These are phyloP conservation scores for Strobilomyces confusus DNA, from an alignment of 768 basidiomycete species.

Conservation along the genomic window DNA sequence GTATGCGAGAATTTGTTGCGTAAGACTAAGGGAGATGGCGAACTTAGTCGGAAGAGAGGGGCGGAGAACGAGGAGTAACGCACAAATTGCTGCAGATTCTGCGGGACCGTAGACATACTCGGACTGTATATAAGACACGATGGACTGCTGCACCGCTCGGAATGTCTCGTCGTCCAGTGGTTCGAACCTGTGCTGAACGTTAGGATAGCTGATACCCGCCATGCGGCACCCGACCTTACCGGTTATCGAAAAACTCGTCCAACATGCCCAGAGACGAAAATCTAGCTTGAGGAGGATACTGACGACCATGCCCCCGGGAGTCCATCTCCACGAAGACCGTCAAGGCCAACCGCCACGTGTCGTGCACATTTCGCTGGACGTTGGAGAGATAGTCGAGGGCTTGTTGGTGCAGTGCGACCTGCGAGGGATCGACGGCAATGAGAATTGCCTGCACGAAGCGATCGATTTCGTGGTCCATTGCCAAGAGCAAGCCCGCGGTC, in stretches of 20 bases:
- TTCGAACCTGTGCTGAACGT: slow-evolving; percentile 45
- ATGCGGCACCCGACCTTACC: slow-evolving; percentile 43
- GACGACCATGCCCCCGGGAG: slow-evolving; percentile 52
- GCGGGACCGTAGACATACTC: slow-evolving; percentile 86
- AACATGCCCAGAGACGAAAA: slow-evolving; percentile 79
- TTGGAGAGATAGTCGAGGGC: slow-evolving; percentile 79
- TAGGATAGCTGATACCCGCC: slow-evolving; percentile 2
- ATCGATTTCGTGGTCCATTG: slow-evolving; percentile 74
- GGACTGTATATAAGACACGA: slow-evolving; percentile 78
- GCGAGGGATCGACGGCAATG: slow-evolving; percentile 80
- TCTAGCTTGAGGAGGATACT: slow-evolving; percentile 67
- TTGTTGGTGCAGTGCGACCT: slow-evolving; percentile 71
- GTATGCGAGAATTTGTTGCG: slow-evolving; percentile 96
- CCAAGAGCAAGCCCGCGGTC: slow-evolving; percentile 12
- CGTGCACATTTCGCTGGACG: slow-evolving; percentile 70
- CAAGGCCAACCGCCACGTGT: slow-evolving; percentile 79
- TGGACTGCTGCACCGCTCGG: slow-evolving; percentile 66
- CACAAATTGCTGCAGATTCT: slow-evolving; percentile 78
- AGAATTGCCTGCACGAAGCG: slow-evolving; percentile 80
- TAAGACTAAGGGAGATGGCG: slow-evolving; percentile 50
- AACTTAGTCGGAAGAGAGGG: slow-evolving; percentile 2
- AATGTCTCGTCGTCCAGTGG: slow-evolving; percentile 68
- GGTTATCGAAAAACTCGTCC: slow-evolving; percentile 78
- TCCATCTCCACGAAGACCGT: slow-evolving; percentile 64
- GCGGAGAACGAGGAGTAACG: slow-evolving; percentile 33